Conservation (phyloP, 768 basidiomycete species). For the Nidularia pulvinata region DNA sequence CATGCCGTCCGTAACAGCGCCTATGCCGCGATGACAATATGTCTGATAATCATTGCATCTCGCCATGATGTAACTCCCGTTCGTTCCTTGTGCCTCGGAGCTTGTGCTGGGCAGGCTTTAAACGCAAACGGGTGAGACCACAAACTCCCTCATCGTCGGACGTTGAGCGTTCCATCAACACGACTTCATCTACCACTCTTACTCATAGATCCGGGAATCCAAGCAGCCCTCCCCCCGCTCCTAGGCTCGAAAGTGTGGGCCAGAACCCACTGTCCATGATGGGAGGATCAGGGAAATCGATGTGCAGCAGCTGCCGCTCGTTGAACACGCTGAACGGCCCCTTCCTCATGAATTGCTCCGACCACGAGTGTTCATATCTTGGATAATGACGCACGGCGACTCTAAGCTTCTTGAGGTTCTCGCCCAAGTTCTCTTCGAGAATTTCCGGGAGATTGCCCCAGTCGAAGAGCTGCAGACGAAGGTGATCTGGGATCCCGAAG, state of each 20-base stretch:
- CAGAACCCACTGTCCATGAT: neutral
- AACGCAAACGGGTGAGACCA: too few relatives aligned
- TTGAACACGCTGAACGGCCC: slow-evolving; percentile 11
- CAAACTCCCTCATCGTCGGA: neutral
- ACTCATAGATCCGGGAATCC: neutral
- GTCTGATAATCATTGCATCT: too few relatives aligned
- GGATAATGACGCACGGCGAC: slow-evolving; percentile 12
- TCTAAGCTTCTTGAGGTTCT: slow-evolving; percentile 7
- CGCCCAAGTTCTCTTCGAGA: slow-evolving; percentile 10
- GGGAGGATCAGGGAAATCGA: slow-evolving; percentile 10
- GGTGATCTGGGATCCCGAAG: slow-evolving; percentile 23
- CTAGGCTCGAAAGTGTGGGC: neutral
- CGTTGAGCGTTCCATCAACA: neutral
- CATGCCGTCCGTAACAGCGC: too few relatives aligned
- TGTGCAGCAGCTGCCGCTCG: slow-evolving; percentile 8
- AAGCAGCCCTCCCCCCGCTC: neutral
- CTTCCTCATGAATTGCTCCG: slow-evolving; percentile 9
- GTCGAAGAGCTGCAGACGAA: slow-evolving; percentile 18
- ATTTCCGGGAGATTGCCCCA: slow-evolving; percentile 23
- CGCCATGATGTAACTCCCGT: too few relatives aligned
- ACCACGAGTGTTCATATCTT: slow-evolving; percentile 7
- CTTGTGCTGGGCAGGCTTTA: too few relatives aligned
- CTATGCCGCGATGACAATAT: too few relatives aligned
- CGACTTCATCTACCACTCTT: neutral
- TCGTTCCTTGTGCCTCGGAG: too few relatives aligned